Evolutionary conservation across 257 asterid genomes (phyloP).

Genomic region (Solanum piurae): DNA sequence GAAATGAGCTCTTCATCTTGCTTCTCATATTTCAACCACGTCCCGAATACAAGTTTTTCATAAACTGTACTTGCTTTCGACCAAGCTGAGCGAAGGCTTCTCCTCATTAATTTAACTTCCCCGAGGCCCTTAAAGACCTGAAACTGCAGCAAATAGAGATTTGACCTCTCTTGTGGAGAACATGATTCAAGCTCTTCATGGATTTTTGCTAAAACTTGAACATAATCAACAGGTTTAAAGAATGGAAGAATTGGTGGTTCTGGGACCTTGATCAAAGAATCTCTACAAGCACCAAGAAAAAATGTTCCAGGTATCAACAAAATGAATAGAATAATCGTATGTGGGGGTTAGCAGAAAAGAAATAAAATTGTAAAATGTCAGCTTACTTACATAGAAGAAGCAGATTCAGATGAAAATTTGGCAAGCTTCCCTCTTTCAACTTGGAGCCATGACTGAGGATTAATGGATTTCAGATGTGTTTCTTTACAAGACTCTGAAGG

Average conservation of each 20-base stretch:
- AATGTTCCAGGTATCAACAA: neutral
- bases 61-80: conserved; percentile 60
- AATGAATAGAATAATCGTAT: neutral
- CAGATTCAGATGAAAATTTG: conserved; percentile 48
- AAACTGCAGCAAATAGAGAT: conserved; percentile 72
- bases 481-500: conserved; percentile 88
- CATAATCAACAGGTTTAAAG: conserved; percentile 89
- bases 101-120: conserved; percentile 78
- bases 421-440: conserved; percentile 95
- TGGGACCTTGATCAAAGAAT: conserved; percentile 80
- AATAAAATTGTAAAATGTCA: neutral
- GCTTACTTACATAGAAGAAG: conserved; percentile 67
- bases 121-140: conserved; percentile 95
- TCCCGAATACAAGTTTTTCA: conserved; percentile 78
- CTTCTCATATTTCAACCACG: conserved; percentile 92
- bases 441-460: conserved; percentile 98
- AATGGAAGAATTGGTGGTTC: conserved; percentile 80
- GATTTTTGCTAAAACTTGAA: conserved; percentile 78
- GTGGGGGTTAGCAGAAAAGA: neutral
- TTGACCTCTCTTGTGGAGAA: conserved; percentile 50
- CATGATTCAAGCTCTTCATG: conserved; percentile 96
- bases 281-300: conserved; percentile 48
- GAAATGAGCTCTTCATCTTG: conserved; percentile 72
- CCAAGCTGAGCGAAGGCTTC: conserved; percentile 89
- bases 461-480: conserved; percentile 50